These are phyloP conservation scores for Roridomyces roridus DNA, from an alignment of 768 basidiomycete species.

Conservation along the genomic window DNA sequence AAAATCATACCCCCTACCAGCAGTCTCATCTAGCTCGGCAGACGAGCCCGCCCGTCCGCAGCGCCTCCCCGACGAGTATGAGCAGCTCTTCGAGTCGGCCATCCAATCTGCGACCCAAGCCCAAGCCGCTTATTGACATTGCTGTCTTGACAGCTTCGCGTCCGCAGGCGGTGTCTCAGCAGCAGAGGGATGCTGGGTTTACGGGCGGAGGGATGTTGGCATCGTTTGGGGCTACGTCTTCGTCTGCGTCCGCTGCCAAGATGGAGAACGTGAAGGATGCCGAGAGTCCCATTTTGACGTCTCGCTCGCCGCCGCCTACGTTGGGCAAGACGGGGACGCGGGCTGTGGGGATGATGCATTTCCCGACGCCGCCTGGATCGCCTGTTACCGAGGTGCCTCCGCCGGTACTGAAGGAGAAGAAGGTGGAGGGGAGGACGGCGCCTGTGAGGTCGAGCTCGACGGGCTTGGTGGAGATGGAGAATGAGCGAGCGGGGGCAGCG, in stretches of 20 bases:
- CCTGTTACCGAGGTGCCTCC: conserved; percentile 7
- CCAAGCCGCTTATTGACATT: conserved; percentile 60
- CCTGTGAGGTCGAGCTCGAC: too few species aligned
- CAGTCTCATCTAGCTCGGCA: conserved; percentile 35
- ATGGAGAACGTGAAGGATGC: conserved; percentile 4
- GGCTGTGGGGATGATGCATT: too few species aligned
- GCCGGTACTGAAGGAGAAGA: too few species aligned
- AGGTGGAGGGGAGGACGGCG: too few species aligned
- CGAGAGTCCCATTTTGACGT: conserved; percentile 20
- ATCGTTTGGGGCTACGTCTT: background rate
- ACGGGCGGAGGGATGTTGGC: conserved; percentile 42
- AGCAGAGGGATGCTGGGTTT: conserved; percentile 39
- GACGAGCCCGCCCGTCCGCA: background rate
- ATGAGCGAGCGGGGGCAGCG: background rate
- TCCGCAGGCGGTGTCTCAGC: conserved; percentile 5
- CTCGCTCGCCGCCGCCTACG: conserved; percentile 22
- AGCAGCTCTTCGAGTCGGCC: too few species aligned
- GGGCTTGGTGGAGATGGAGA: too few species aligned
- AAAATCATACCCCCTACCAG: too few species aligned
- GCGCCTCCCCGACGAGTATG: conserved; percentile 6
- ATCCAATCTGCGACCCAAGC: background rate
- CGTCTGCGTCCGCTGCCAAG: background rate
- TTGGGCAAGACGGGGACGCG: too few species aligned
- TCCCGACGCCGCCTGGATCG: conserved; percentile 20
- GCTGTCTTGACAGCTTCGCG: conserved; percentile 41